Conservation (phyloP, 768 basidiomycete genomes). For the Termitomyces sp. region DNA sequence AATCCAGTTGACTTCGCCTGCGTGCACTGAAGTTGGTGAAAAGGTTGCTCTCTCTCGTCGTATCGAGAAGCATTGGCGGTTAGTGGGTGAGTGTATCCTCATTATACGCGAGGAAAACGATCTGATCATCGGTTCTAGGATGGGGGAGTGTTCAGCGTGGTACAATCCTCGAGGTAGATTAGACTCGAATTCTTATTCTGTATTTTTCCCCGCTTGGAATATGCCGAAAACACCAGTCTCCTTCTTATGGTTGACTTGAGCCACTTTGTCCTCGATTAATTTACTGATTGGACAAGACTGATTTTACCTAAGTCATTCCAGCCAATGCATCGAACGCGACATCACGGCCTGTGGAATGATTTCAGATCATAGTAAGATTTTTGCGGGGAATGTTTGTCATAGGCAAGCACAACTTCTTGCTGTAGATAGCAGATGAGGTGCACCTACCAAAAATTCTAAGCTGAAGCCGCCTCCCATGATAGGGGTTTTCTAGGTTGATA, state of each 20-base stretch:
- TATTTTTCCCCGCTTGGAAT: background rate
- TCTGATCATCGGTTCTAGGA: slow-evolving; percentile 24
- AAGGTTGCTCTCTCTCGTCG: slow-evolving; percentile 94
- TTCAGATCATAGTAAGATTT: background rate
- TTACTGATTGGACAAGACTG: background rate
- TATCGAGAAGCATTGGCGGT: slow-evolving; percentile 98
- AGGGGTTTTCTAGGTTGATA: too few species aligned
- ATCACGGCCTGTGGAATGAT: background rate
- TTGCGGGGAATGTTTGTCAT: background rate
- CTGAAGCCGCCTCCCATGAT: background rate
- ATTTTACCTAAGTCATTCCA: background rate
- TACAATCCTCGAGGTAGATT: slow-evolving; percentile 79
- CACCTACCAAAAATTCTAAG: background rate
- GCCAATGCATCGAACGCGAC: background rate
- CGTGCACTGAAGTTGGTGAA: slow-evolving; percentile 95
- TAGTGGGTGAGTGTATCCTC: slow-evolving; percentile 68
- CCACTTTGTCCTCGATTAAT: background rate
- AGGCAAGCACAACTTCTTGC: background rate
- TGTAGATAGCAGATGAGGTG: background rate
- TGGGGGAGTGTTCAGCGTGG: slow-evolving; percentile 85
- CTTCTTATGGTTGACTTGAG: background rate
- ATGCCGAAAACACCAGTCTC: background rate
- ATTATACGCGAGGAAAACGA: background rate
- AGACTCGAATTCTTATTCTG: slow-evolving; percentile 13
- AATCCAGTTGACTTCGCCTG: slow-evolving; percentile 90